Evolutionary conservation across 345 rosid genomes (phyloP), one percentile per base, ranked within the genome.

Genomic region (Eucalyptus microcorys): DNA sequence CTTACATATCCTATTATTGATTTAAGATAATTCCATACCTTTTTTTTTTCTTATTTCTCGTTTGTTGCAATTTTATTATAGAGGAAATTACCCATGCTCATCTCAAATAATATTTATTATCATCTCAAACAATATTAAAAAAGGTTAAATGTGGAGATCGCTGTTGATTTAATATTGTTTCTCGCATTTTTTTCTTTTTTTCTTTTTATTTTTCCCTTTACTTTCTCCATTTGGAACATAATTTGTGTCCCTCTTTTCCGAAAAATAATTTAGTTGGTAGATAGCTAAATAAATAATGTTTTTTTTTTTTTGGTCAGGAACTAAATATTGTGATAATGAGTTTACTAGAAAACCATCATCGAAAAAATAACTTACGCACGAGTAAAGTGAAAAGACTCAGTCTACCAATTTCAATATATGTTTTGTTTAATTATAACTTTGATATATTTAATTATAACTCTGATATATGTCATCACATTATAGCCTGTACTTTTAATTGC

Each of bases 131-230:
- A 0, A 55, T 22, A 55, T 24, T 55, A 24, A 24, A 22, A 22
- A 55, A 55, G 27, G 30, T 55, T 55, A 55, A 55, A 55, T 1
- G 13, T 55, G 30, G 61, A 55, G 12, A 55, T 55, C 12, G 4
- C 2, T 10, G 3, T 55, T 9, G 61, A 55, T 55, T 55, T 24
- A 24, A 55, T 22, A 55, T 24, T 21, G 26, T 52, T 55, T 55
- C 30, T 24, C 3, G 14, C 61, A 4, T 55, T 55, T 24, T 4
- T 53, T 55, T 10, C 2, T 0, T 0, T 17, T 19, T 19, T 52
- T 52, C 2, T 52, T 52, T 3, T 16, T 52, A 2, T 52, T 52
- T 19, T 52, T 24, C 61, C 61, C 3, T 10, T 55, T 10, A 0
- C 30, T 55, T 55, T 55, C 30, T 55, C 61, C 30, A 55, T 4